phyloP scores from a whole-genome alignment of 2,329 filamentous ascomycete species.

The Colletotrichum sp. region DNA sequence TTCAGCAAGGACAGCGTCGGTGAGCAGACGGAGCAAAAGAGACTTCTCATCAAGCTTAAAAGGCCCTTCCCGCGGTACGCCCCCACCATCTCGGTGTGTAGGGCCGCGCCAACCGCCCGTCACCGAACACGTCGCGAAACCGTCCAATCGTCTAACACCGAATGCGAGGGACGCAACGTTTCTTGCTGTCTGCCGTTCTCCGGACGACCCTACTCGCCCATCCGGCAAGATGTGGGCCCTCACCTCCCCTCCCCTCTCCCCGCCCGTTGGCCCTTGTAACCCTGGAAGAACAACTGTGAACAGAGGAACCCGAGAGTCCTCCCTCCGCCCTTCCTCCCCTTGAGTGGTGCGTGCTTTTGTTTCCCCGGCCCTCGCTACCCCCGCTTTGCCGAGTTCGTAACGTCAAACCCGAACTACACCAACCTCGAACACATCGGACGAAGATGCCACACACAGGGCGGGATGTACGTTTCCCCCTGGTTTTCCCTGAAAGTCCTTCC shows the following conservation, averaged over 20 bases:
- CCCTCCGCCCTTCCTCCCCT: not conserved
- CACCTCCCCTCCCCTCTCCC: not conserved
- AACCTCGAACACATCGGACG: not conserved
- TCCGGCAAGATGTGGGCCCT: not conserved
- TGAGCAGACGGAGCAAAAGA: not conserved
- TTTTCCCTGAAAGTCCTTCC: not conserved
- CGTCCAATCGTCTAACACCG: not conserved
- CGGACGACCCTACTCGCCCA: not conserved
- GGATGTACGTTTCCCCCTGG: not conserved
- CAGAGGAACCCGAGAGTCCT: not conserved
- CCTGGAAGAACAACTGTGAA: not conserved
- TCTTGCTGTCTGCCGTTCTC: not conserved
- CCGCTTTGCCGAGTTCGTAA: not conserved
- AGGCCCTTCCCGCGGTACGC: not conserved
- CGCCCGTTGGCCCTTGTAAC: not conserved
- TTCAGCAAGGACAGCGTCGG: not conserved
- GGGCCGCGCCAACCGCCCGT: not conserved
- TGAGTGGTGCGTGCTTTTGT: not conserved
- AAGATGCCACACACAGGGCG: not conserved
- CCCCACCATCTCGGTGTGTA: not conserved
- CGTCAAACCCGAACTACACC: not conserved
- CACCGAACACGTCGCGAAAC: not conserved
- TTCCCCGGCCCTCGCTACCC: not conserved
- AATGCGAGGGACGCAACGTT: not conserved
- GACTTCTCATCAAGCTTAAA: not conserved